phyloP scores from a whole-genome alignment of 805 yeast species.

The Jamesozyma piceae region DNA sequence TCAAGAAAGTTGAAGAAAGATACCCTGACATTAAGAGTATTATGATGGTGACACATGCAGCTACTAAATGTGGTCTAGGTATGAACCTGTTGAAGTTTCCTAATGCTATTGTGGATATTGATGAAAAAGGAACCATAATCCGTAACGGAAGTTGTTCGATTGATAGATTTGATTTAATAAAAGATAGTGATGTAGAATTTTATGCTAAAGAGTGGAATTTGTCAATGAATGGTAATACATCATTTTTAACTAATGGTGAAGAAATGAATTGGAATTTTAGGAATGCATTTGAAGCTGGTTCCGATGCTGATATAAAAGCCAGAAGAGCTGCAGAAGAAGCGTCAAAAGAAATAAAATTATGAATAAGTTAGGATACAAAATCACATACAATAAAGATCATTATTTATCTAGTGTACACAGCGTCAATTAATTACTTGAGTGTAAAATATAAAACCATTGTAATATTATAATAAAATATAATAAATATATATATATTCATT shows the following conservation, averaged over 20 bases:
- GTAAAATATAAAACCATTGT: no score
- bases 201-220: slow-evolving; percentile 45
- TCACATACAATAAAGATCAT: no score
- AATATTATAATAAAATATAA: neutral
- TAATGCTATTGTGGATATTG: slow-evolving; percentile 46
- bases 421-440: no score
- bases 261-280: slow-evolving; percentile 94
- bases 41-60: slow-evolving; percentile 82
- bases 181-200: slow-evolving; percentile 10
- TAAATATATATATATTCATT: no score
- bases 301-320: slow-evolving; percentile 70
- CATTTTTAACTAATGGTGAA: slow-evolving; percentile 66
- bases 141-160: slow-evolving; percentile 82
- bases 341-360: no score
- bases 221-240: slow-evolving; percentile 63
- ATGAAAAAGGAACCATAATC: slow-evolving; percentile 38
- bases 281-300: slow-evolving; percentile 75
- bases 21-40: slow-evolving; percentile 55
- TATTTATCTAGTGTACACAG: no score
- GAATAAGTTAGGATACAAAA: no score
- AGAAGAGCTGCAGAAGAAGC: slow-evolving; percentile 27
- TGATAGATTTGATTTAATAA: slow-evolving; percentile 45
- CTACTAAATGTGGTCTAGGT: slow-evolving; percentile 83
- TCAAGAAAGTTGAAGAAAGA: slow-evolving; percentile 46
- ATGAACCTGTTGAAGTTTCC: slow-evolving; percentile 55